These are phyloP conservation scores for Fusarium denticulatum DNA, from an alignment of 2,329 filamentous ascomycete genomes.

Conservation along the genomic window DNA sequence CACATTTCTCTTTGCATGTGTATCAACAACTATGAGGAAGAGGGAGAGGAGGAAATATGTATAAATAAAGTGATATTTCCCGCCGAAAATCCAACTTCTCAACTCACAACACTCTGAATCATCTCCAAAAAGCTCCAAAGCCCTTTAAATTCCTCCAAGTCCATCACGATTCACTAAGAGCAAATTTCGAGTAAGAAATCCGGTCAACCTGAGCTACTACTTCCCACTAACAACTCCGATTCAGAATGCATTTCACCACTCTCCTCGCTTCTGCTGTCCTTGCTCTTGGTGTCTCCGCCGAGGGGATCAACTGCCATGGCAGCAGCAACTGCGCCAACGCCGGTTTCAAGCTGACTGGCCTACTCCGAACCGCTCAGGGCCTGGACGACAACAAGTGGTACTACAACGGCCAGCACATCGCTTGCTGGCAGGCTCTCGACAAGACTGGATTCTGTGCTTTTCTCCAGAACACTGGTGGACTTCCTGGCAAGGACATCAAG, in stretches of 20 bases:
- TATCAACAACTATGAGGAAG: background rate
- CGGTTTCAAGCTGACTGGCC: background rate
- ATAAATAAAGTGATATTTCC: background rate
- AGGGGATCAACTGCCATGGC: background rate
- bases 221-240: background rate
- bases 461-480: background rate
- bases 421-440: background rate
- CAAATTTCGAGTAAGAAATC: background rate
- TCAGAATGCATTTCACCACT: background rate
- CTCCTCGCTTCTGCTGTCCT: background rate
- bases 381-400: background rate
- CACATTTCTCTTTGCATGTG: background rate
- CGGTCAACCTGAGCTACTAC: background rate
- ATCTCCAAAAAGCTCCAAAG: background rate
- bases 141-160: rapidly evolving
- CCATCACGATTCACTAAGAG: background rate
- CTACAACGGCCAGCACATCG: background rate
- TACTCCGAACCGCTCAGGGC: background rate
- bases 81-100: background rate
- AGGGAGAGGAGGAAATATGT: background rate
- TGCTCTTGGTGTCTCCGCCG: background rate
- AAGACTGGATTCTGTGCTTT: background rate
- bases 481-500: background rate
- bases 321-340: background rate
- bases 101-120: background rate